Evolutionary conservation across 208 protist genomes (phyloP).

Genomic region (Leptomonas seymouri): DNA sequence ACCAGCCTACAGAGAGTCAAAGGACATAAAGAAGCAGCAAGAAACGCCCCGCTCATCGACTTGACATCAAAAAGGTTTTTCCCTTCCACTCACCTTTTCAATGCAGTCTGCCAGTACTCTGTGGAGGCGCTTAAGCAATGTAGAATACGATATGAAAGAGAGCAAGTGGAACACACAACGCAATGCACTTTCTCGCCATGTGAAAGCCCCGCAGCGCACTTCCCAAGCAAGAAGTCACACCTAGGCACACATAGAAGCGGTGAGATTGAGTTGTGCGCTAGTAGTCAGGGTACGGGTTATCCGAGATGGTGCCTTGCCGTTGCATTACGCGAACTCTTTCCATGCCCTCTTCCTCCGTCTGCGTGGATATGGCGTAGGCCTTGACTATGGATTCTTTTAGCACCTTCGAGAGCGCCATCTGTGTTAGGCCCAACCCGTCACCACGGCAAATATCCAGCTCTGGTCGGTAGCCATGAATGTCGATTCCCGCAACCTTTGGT

Average conservation of each 20-base stretch:
- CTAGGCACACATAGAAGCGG: background rate
- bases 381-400: constrained; percentile 80
- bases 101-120: background rate
- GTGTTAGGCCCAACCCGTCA: constrained; percentile 72
- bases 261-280: constrained; percentile 9
- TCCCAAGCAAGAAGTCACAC: background rate
- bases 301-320: constrained; percentile 75
- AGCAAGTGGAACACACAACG: background rate
- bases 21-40: no score
- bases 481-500: constrained; percentile 77
- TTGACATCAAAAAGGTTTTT: background rate
- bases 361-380: constrained; percentile 74
- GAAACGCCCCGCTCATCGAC: no score
- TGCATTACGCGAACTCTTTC: constrained; percentile 81
- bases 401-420: constrained; percentile 79
- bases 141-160: background rate
- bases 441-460: constrained; percentile 56
- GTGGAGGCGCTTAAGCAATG: constrained; percentile 8
- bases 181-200: background rate
- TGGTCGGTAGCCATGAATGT: constrained; percentile 77
- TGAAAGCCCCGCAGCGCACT: no score
- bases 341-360: constrained; percentile 84
- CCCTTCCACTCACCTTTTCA: background rate
- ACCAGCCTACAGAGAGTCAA: no score
- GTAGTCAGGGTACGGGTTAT: constrained; percentile 85